A percentile compares a stretch with the other conserved stretches of the same genome.
These are phyloP conservation scores for Sarcomyxa edulis DNA, from an alignment of 768 basidiomycete genomes.

Conservation along the genomic window DNA sequence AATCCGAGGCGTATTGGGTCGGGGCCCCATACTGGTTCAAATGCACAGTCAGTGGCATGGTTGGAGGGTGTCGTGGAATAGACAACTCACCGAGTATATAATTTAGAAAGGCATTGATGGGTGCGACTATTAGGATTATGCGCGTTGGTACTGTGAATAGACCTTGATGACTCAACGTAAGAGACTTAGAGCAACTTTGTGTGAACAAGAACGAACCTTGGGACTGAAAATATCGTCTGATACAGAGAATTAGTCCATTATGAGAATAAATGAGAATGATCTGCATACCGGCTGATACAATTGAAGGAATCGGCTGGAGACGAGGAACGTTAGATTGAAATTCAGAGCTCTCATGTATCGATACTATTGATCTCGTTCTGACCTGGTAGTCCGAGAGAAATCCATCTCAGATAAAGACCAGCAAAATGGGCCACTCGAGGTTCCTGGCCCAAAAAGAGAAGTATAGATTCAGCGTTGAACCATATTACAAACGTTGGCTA, in stretches of 20 bases:
- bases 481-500: conserved; percentile 64
- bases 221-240: conserved; percentile 74
- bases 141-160: conserved; percentile 84
- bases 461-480: conserved; percentile 75
- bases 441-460: conserved; percentile 73
- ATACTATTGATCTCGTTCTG: not conserved
- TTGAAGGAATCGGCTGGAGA: conserved; percentile 43
- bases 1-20: conserved; percentile 76
- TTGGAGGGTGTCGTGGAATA: not conserved
- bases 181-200: no score
- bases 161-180: no score
- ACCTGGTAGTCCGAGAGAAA: conserved; percentile 74
- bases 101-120: conserved; percentile 78
- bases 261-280: no score
- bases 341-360: conserved; percentile 2
- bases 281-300: conserved; percentile 43
- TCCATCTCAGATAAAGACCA: conserved; percentile 66
- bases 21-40: conserved; percentile 74
- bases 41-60: not conserved
- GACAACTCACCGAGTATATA: conserved; percentile 62
- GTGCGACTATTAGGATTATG: conserved; percentile 79
- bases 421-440: conserved; percentile 79
- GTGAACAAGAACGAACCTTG: conserved; percentile 63
- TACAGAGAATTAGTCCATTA: no score
- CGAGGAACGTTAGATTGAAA: not conserved